Evolutionary conservation across 2,329 filamentous ascomycete species (phyloP).

Genomic region (Calcarisporium arbuscula): DNA sequence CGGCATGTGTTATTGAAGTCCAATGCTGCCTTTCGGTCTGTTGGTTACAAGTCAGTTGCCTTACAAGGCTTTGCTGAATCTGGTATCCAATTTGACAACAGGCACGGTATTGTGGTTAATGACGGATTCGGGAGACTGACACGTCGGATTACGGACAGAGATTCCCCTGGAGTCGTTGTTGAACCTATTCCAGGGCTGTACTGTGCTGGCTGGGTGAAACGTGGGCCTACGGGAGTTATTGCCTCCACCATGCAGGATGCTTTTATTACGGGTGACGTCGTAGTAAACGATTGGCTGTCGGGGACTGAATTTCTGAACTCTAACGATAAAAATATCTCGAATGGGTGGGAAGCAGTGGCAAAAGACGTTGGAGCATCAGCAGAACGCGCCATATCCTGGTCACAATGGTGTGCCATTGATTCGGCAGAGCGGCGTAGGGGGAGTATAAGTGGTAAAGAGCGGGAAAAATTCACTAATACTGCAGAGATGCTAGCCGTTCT

Average conservation of each 20-base stretch:
- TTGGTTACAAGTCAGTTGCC: conserved; percentile 82
- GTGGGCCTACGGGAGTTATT: conserved; percentile 90
- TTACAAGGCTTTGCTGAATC: conserved; percentile 68
- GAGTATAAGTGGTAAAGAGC: conserved; percentile 60
- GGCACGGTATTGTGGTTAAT: conserved; percentile 72
- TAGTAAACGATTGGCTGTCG: conserved; percentile 67
- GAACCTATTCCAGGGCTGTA: conserved; percentile 65
- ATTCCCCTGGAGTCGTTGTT: conserved; percentile 24
- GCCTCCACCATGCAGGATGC: conserved; percentile 94
- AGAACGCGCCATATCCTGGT: conserved; percentile 66
- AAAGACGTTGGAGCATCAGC: conserved; percentile 47
- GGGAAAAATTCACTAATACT: conserved; percentile 61
- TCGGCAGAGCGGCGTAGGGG: conserved; percentile 66
- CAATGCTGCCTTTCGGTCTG: conserved; percentile 79
- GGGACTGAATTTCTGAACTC: conserved; percentile 32
- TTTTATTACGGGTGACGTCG: conserved; percentile 79
- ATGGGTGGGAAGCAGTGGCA: conserved; percentile 74
- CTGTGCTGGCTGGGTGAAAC: conserved; percentile 94
- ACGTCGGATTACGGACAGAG: conserved; percentile 25
- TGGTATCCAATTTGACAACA: conserved; percentile 70
- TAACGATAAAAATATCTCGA: conserved; percentile 4
- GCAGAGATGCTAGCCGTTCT: conserved; percentile 52
- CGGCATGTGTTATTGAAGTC: conserved; percentile 52
- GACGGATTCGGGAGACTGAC: conserved; percentile 70
- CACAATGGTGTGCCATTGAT: conserved; percentile 81